A percentile compares a stretch with the other conserved stretches of the same genome.
Conservation (phyloP, 345 rosid species). For the Ceriops tagal region DNA sequence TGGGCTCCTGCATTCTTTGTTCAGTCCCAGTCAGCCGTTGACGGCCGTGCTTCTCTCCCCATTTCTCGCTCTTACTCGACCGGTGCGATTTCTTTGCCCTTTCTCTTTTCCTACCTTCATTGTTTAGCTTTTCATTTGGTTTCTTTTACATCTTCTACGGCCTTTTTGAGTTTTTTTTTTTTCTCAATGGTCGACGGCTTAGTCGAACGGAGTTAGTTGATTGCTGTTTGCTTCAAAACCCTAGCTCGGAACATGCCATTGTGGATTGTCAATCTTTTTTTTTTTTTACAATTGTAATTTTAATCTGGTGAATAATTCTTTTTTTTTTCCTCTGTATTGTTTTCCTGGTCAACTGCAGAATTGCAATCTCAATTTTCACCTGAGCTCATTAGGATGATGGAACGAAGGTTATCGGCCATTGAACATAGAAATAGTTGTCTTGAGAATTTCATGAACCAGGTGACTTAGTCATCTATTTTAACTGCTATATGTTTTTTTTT, state of each 20-base stretch:
- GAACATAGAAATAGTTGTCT: slow-evolving; percentile 57
- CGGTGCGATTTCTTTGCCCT: slow-evolving; percentile 21
- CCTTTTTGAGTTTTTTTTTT: background rate
- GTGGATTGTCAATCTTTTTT: too few relatives aligned
- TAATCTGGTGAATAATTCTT: background rate
- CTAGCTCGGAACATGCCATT: background rate
- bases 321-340: background rate
- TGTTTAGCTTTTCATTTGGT: too few relatives aligned
- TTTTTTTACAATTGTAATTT: background rate
- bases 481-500: background rate
- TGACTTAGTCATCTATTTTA: background rate
- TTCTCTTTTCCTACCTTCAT: too few relatives aligned
- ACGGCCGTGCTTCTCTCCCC: slow-evolving; percentile 8
- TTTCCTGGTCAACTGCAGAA: slow-evolving; percentile 32
- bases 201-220: background rate
- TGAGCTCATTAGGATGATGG: slow-evolving; percentile 76
- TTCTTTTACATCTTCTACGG: background rate
- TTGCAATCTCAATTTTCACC: slow-evolving; percentile 52
- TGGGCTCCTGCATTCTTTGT: slow-evolving; percentile 16
- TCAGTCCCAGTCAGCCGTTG: slow-evolving; percentile 8
- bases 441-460: slow-evolving; percentile 66
- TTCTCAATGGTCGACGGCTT: background rate
- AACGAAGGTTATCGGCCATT: slow-evolving; percentile 59
- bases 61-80: slow-evolving; percentile 40
- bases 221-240: background rate